Evolutionary conservation across 2,329 filamentous ascomycete species (phyloP).

Genomic region (Trichoderma sp.): DNA sequence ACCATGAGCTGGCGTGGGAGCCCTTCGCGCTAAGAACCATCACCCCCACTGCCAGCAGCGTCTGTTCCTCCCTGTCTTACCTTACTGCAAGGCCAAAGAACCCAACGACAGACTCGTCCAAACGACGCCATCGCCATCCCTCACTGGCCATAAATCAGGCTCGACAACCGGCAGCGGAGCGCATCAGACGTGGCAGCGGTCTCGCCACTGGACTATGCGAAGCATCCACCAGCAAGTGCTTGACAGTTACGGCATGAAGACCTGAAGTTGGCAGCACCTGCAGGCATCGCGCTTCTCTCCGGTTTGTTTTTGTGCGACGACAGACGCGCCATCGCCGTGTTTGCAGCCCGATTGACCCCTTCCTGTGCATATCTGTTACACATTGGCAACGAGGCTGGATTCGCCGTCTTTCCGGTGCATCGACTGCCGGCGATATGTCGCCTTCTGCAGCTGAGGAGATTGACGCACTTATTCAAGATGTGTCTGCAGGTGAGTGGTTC

Average conservation of each 20-base stretch:
- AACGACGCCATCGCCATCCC: background rate
- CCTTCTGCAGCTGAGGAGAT: conserved; percentile 39
- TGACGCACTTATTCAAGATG: conserved; percentile 42
- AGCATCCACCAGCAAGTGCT: background rate
- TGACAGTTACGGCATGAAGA: background rate
- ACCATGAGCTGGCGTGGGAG: too few species aligned
- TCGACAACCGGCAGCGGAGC: background rate
- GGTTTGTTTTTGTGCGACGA: conserved; percentile 13
- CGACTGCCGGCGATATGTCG: conserved; percentile 17
- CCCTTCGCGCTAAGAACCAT: too few species aligned
- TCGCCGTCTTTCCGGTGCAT: background rate
- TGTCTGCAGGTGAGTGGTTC: conserved; percentile 39
- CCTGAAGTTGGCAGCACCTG: background rate
- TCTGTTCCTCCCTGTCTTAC: too few species aligned
- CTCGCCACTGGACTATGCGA: background rate
- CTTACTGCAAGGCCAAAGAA: too few species aligned
- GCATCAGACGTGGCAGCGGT: background rate
- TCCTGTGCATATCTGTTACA: background rate
- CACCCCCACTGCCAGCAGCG: background rate
- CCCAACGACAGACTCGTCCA: conserved; percentile 8
- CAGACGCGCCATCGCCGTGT: conserved; percentile 18
- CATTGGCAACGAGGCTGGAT: too few species aligned
- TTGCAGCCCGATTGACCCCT: background rate
- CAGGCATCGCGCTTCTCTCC: background rate
- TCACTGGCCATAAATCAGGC: conserved; percentile 1